Evolutionary conservation across 768 basidiomycete genomes (phyloP), one percentile per base, ranked within the genome.

Genomic region (Russula brevipes): DNA sequence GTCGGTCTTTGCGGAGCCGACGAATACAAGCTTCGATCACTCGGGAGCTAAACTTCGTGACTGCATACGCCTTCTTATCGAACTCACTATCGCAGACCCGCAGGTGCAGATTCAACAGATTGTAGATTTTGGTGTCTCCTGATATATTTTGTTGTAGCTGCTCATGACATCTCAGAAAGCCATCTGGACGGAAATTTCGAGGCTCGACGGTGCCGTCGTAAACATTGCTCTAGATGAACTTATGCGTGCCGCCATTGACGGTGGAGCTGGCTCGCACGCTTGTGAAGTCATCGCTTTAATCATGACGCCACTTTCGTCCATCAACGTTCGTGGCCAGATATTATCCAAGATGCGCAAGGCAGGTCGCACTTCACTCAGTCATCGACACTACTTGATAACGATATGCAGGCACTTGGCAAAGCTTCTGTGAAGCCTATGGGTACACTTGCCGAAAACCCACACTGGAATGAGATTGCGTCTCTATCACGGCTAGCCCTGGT

Each of bases 401-500:
- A 49, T 59, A 19, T 53, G 3, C 54, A 91, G 89, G 85, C 85
- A 24, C 78, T 94, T 58, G 85, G 84, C 50, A 91, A 89, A 73
- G 84, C 88, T 4, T 83, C 86, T 36, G 78, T 83, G 9, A 83
- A 84, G 64, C 79, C 83, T 0, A 82, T 87, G 0, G 84, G 78
- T 59, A 80, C 80, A 7, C 78, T 94, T 4, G 76, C 81, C 3
- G 86, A 92, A 49, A 89, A 89, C 71, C 76, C 81, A 2, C 85
- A 86, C 64, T 92, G 90, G 88, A 83, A 80, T 60, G 92, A 94
- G 70, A 86, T 95, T 3, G 87, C 90, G 0, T 87, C 87, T 1
- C 77, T 95, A 42, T 79, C 88, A 44, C 86, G 92, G 5, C 80
- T 96, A n/a, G 79, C 82, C 46, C 80, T 91, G 11, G 80, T 87